Conservation (phyloP, 2,329 filamentous ascomycete species). For the Colletotrichum lupini region DNA sequence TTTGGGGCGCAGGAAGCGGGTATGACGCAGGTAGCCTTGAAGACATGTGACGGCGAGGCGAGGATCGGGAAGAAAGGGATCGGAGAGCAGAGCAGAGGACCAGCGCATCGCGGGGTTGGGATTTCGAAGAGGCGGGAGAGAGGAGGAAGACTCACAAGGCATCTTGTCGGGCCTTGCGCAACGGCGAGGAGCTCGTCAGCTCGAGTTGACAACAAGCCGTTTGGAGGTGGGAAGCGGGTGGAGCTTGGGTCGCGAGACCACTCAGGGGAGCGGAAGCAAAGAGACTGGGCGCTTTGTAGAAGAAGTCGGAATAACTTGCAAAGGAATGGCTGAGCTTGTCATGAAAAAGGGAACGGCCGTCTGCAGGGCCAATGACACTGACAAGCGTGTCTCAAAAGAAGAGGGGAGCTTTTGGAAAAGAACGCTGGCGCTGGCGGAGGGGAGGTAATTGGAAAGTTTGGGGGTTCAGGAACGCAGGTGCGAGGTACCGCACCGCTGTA, state of each 20-base stretch:
- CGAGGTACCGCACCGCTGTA: conserved; percentile 34
- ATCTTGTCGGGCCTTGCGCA: conserved; percentile 38
- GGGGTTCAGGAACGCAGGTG: conserved; percentile 36
- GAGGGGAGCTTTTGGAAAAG: conserved; percentile 33
- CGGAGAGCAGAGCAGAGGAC: conserved; percentile 12
- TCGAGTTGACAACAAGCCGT: conserved; percentile 31
- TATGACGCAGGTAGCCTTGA: conserved; percentile 33
- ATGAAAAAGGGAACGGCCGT: conserved; percentile 34
- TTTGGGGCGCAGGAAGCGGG: conserved; percentile 13
- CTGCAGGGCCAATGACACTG: conserved; percentile 34
- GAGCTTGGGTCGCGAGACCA: conserved; percentile 37
- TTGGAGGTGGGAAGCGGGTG: conserved; percentile 24
- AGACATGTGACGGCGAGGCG: conserved; percentile 28
- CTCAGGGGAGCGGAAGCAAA: conserved; percentile 27
- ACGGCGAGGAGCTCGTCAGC: conserved; percentile 30
- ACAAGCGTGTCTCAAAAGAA: conserved; percentile 35
- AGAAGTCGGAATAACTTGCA: conserved; percentile 36
- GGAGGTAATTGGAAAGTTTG: conserved; percentile 36
- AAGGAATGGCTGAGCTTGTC: conserved; percentile 38
- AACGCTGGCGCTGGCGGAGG: conserved; percentile 29
- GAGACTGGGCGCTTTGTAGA: conserved; percentile 23
- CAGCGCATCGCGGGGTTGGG: conserved; percentile 17
- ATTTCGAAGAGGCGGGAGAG: not conserved
- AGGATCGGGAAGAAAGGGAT: conserved; percentile 5
- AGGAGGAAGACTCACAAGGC: conserved; percentile 38